Base-by-base conservation (phyloP, 2,329 filamentous ascomycete genomes). In the Pestalotiopsis sp. region DNA sequence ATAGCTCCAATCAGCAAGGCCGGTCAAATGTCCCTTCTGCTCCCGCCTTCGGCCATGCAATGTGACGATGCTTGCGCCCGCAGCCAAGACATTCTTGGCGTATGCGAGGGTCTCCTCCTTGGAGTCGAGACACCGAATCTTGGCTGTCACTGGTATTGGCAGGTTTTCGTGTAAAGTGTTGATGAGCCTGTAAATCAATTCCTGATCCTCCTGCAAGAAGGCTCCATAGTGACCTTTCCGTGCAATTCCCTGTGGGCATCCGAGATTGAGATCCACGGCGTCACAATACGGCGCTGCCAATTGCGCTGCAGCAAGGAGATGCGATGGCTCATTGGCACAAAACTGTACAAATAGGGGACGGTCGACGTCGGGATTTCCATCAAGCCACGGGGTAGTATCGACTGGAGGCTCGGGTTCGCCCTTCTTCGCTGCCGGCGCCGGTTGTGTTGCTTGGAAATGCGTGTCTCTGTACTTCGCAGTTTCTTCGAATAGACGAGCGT, bases 211-310 rank as follows among this genome's bases (percentile, higher is more conserved):
- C 80, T 99, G 96, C 73, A 99, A 80, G 76, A 98, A 99, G 0
- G 95, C 92, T 25, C 96, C 96, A 76, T 99, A 99, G 78, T 93
- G 91, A 9, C 96, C 96, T 78, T 92, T 93, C 78, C 90, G 89
- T 41, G 96, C 96, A 73, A 99, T 99, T 1, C 95, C 95, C 78
- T 99, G 96, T 0, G 96, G 96, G 81, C 96, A 99, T 7, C 96
- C 96, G 4, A 99, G 85, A 78, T 99, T 99, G 74, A 99, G 83
- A 79, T 99, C 96, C 3, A 99, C 92, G 7, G 96, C 96, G 79
- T 99, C 96, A 80, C 95, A 98, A 80, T 95, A 93, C 0, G 94
- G 93, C 4, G 92, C 91, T 0, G 94, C 95, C 70, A 91, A 86
- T 72, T 88, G 87, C 0, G 95, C 96, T 0, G 96, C 94, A 36